A percentile compares a stretch with the other conserved stretches of the same genome.
Evolutionary conservation across 2,329 filamentous ascomycete genomes (phyloP).

Genomic region (Pyricularia sp.): DNA sequence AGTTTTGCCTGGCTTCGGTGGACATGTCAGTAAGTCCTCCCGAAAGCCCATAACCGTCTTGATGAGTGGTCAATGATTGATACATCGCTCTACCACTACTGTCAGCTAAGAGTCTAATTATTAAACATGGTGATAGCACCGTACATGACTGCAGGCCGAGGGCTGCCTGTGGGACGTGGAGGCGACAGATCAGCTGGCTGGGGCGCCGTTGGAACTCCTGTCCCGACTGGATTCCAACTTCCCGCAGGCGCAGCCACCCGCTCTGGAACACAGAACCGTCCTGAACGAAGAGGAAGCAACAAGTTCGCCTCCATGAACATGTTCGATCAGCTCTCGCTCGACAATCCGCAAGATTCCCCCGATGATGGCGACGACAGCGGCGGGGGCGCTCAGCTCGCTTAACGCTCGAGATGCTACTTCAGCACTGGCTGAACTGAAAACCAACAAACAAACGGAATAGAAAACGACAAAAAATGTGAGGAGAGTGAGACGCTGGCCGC

Average conservation of each 20-base stretch:
- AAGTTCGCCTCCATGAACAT: not conserved
- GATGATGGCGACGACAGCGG: not conserved
- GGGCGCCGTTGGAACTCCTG: not conserved
- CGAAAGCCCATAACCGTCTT: not conserved
- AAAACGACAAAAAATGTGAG: not conserved
- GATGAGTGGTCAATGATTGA: not conserved
- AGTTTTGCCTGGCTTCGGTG: not conserved
- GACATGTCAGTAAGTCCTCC: constrained; percentile 1
- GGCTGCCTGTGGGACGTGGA: not conserved
- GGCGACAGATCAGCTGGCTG: not conserved
- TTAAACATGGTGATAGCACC: not conserved
- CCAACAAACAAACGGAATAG: not conserved
- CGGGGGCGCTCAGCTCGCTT: constrained; percentile 1
- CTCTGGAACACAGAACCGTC: not conserved
- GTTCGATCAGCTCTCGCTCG: not conserved
- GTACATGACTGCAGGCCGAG: not conserved
- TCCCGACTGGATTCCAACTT: not conserved
- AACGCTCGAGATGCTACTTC: not conserved
- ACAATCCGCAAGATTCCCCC: not conserved
- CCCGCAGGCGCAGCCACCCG: not conserved
- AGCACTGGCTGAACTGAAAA: not conserved
- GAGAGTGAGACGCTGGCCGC: not conserved
- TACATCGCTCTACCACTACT: not conserved
- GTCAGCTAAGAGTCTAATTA: not conserved
- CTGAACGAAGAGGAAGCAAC: not conserved